phyloP scores from a whole-genome alignment of 23 red algal species.

The Gracilaria caudata region DNA sequence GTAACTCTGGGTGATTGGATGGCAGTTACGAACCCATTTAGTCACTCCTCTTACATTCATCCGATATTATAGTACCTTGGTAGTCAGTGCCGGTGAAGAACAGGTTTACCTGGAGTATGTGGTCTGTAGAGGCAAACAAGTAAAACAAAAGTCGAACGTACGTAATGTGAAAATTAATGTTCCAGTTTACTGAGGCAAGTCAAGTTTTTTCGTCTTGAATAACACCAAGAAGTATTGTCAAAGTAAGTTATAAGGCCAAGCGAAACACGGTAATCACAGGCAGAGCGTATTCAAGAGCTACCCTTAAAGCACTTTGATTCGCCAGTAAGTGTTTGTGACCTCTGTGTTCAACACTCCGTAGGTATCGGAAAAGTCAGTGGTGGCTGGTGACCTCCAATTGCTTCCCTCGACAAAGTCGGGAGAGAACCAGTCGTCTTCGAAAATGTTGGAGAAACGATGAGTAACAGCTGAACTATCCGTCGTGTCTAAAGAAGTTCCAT shows the following conservation, averaged over 20 bases:
- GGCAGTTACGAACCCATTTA: too few species aligned
- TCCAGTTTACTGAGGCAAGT: neutral
- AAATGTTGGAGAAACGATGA: slow-evolving; percentile 61
- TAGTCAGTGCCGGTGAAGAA: too few species aligned
- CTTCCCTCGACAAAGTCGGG: slow-evolving; percentile 56
- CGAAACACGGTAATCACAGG: too few species aligned
- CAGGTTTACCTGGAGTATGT: too few species aligned
- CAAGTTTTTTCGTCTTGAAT: neutral
- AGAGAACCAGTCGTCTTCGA: slow-evolving; percentile 59
- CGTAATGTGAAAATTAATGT: neutral
- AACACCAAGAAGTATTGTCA: neutral
- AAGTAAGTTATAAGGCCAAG: too few species aligned
- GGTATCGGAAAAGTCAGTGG: slow-evolving; percentile 28
- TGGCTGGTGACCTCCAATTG: slow-evolving; percentile 25
- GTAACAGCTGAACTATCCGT: slow-evolving; percentile 23
- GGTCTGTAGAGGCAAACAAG: too few species aligned
- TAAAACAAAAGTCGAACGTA: too few species aligned
- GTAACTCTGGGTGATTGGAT: too few species aligned
- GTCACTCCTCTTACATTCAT: too few species aligned
- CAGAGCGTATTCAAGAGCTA: neutral
- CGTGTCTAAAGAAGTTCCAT: slow-evolving; percentile 44
- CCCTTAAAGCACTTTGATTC: slow-evolving; percentile 43
- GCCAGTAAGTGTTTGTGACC: slow-evolving; percentile 55
- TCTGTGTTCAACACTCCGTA: slow-evolving; percentile 26
- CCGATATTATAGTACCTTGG: too few species aligned